Conservation (phyloP, 2,329 filamentous ascomycete genomes). For the Pseudocercospora fuligena region DNA sequence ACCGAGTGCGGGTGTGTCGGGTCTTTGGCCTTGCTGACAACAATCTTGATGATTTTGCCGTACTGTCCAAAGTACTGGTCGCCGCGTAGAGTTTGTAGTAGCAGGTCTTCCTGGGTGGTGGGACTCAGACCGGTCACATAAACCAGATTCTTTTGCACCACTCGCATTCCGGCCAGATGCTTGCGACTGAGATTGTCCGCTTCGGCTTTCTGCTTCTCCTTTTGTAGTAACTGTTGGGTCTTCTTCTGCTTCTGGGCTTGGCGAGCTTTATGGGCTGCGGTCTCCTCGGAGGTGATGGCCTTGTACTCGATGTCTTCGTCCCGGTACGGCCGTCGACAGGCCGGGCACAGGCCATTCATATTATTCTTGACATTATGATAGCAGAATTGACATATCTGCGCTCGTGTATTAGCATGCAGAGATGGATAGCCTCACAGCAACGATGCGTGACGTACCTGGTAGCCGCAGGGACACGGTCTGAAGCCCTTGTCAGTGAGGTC, state of each 20-base stretch:
- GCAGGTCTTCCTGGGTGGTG: slow-evolving; percentile 86
- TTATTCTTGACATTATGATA: slow-evolving; percentile 99
- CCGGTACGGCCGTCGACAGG: slow-evolving; percentile 92
- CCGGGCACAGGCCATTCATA: slow-evolving; percentile 96
- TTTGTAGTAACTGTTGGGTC: slow-evolving; percentile 85
- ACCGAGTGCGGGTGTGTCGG: slow-evolving; percentile 77
- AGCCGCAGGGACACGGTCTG: slow-evolving; percentile 93
- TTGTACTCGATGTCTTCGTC: slow-evolving; percentile 98
- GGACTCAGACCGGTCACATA: slow-evolving; percentile 96
- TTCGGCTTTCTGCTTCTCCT: slow-evolving; percentile 94
- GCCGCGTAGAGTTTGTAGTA: slow-evolving; percentile 87
- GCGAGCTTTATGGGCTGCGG: slow-evolving; percentile 70
- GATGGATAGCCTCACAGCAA: not conserved
- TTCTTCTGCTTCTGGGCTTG: slow-evolving; percentile 86
- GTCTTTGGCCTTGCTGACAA: slow-evolving; percentile 94
- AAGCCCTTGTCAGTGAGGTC: slow-evolving; percentile 98
- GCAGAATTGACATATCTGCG: slow-evolving; percentile 97
- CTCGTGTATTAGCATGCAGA: slow-evolving; percentile 17
- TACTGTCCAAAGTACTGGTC: slow-evolving; percentile 97
- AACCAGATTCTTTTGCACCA: slow-evolving; percentile 97
- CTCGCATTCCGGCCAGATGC: slow-evolving; percentile 90
- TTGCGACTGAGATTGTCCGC: slow-evolving; percentile 95
- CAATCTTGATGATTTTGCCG: slow-evolving; percentile 97
- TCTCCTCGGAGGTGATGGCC: slow-evolving; percentile 94
- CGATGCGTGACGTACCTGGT: slow-evolving; percentile 72